Base-by-base conservation (phyloP, 192 early-diverging fungal species). In the Lunasporangiospora selenospora region DNA sequence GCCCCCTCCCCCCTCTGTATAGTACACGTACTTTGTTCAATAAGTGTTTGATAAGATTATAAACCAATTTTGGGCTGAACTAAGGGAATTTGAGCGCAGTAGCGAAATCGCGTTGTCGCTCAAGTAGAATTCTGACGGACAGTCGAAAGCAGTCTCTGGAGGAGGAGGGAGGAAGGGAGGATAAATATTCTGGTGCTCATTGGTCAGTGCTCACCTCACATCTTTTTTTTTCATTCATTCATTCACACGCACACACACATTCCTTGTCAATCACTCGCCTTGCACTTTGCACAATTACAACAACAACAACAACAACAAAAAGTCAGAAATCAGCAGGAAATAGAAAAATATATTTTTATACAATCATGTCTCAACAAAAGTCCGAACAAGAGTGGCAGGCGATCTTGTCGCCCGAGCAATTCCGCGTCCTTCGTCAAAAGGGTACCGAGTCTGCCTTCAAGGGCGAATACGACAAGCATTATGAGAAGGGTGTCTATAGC, bases 381-480 rank as follows among this genome's bases (percentile, higher is more conserved):
- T 43, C 53, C n/a, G 80, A 84, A 7, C 70, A 77, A 31, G 88
- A 96, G 78, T 96, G 95, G 95, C 83, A 83, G 16, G 90, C 91
- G 7, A 58, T 92, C 29, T 80, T 96, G 16, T 76, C 80, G 12
- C 85, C 84, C 0, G 88, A 89, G 56, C 92, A 95, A 67, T 96
- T 95, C 81, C 80, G 87, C 26, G 83, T 97, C 15, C 80, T 97
- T 37, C 83, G 95, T 45, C 66, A 92, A 66, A 93, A 92, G 76
- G 92, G 90, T 8, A 95, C 95, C 36, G 95, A 97, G 71, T 49
- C 77, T 4, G 76, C 95, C 0, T 84, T 84, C 33, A 91, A 89
- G 37, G 93, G 93, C 30, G 82, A 93, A 78, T 95, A 94, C 81
- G 86, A 90, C 56, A 85, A 92, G 56, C 81, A 81, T 42, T 73